Evolutionary conservation across 2,329 filamentous ascomycete genomes (phyloP).

Genomic region (Monosporascus sp.): DNA sequence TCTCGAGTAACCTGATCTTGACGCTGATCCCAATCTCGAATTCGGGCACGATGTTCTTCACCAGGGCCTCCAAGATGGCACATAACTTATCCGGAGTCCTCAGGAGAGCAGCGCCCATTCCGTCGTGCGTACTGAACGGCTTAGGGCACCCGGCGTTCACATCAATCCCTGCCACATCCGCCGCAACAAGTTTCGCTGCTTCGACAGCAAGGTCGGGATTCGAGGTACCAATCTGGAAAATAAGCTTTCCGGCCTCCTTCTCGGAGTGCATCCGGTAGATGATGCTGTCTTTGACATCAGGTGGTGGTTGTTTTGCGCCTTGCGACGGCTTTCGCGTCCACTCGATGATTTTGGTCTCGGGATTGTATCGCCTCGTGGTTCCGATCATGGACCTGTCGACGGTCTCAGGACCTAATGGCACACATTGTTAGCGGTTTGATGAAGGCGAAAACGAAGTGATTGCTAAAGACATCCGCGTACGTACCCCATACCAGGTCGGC

Average conservation of each 20-base stretch:
- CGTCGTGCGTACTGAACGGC: slow-evolving; percentile 85
- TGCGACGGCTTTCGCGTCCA: slow-evolving; percentile 75
- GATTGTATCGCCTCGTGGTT: slow-evolving; percentile 70
- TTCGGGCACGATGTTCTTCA: slow-evolving; percentile 68
- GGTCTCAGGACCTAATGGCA: slow-evolving; percentile 71
- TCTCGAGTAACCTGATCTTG: slow-evolving; percentile 86
- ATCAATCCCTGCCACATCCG: slow-evolving; percentile 88
- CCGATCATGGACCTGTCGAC: slow-evolving; percentile 91
- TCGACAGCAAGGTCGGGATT: slow-evolving; percentile 76
- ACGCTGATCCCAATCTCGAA: slow-evolving; percentile 92
- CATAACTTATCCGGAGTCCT: slow-evolving; percentile 78
- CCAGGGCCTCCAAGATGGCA: slow-evolving; percentile 76
- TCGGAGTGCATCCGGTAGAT: slow-evolving; percentile 81
- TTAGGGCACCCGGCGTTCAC: slow-evolving; percentile 98
- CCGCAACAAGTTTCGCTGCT: slow-evolving; percentile 77
- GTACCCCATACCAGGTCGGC: slow-evolving; percentile 93
- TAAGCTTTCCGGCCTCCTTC: slow-evolving; percentile 66
- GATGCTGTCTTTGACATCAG: slow-evolving; percentile 56
- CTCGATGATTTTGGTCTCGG: slow-evolving; percentile 72
- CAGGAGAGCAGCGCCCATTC: slow-evolving; percentile 92
- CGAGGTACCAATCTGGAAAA: slow-evolving; percentile 90
- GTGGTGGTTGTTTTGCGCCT: slow-evolving; percentile 51
- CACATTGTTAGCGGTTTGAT: neutral
- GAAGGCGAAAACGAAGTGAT: neutral
- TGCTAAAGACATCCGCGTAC: slow-evolving; percentile 18